phyloP scores from a whole-genome alignment of 225 moss, liverwort and hornwort genomes.

The Thuidium tamariscinum region DNA sequence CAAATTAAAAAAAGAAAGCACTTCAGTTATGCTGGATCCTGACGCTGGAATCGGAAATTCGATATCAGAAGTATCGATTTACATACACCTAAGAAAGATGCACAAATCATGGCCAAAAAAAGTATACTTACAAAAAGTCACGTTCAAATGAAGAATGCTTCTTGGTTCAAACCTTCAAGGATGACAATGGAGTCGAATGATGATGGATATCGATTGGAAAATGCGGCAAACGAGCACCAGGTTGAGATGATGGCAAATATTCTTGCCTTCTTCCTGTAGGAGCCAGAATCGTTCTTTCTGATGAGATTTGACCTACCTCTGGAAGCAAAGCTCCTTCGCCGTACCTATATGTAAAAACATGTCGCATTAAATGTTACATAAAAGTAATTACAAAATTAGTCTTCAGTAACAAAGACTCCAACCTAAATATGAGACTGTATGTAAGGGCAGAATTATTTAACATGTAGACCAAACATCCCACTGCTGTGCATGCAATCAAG shows the following conservation, averaged over 20 bases:
- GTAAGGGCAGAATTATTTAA: not conserved
- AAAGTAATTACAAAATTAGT: not conserved
- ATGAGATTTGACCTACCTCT: constrained; percentile 10
- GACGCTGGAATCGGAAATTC: not conserved
- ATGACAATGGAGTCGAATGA: not conserved
- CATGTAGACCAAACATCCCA: not conserved
- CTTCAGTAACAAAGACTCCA: not conserved
- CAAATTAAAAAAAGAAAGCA: not conserved
- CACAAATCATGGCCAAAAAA: not conserved
- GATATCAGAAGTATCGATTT: not conserved
- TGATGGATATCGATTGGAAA: constrained; percentile 24
- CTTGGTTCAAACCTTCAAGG: constrained; percentile 31
- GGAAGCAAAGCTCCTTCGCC: constrained; percentile 54
- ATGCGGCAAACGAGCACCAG: constrained; percentile 82
- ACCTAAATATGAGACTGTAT: not conserved
- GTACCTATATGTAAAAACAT: constrained; percentile 35
- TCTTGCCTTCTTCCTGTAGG: constrained; percentile 56
- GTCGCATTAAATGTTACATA: not conserved
- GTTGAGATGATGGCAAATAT: constrained; percentile 65
- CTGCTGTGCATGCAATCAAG: not conserved
- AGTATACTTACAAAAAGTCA: not conserved
- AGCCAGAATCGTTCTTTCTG: not conserved
- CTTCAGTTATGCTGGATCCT: not conserved
- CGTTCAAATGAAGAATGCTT: not conserved
- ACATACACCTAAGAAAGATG: not conserved